phyloP scores from a whole-genome alignment of 2,329 filamentous ascomycete species.

The Alternaria gaisen region DNA sequence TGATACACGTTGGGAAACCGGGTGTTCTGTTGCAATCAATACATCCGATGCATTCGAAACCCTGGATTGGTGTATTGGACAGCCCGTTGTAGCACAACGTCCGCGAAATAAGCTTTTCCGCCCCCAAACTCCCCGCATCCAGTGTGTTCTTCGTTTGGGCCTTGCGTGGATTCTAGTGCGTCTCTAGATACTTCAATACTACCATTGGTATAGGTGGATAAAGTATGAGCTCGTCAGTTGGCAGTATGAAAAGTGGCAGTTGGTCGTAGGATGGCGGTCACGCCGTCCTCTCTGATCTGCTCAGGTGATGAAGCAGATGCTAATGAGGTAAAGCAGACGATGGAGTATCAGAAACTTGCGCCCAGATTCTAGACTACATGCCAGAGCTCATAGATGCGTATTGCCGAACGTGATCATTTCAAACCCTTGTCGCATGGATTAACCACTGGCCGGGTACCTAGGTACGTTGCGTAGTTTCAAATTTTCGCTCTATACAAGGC shows the following conservation, averaged over 20 bases:
- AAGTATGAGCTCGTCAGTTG: not conserved
- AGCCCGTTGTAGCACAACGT: slow-evolving; percentile 11
- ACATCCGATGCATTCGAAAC: not conserved
- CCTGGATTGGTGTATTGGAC: not conserved
- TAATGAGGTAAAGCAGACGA: not conserved
- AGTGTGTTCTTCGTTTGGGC: slow-evolving; percentile 12
- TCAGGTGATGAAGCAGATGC: not conserved
- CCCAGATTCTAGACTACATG: not conserved
- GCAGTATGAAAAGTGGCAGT: not conserved
- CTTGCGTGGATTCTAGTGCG: slow-evolving; percentile 13
- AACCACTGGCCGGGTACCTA: not conserved
- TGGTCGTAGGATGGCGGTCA: not conserved
- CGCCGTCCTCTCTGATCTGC: not conserved
- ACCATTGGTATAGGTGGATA: not conserved
- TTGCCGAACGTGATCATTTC: not conserved
- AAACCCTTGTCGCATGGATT: not conserved
- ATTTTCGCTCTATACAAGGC: slow-evolving; percentile 14
- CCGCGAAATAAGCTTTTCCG: slow-evolving; percentile 23
- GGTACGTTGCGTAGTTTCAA: not conserved
- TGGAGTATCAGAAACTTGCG: not conserved
- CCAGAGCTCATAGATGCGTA: not conserved
- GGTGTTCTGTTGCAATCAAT: not conserved
- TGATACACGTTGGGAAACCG: not conserved
- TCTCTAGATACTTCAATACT: not conserved
- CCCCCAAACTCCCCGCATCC: slow-evolving; percentile 28